Evolutionary conservation across 2,329 filamentous ascomycete genomes (phyloP), one percentile per base, ranked within the genome.

Genomic region (Neonectria hederae): DNA sequence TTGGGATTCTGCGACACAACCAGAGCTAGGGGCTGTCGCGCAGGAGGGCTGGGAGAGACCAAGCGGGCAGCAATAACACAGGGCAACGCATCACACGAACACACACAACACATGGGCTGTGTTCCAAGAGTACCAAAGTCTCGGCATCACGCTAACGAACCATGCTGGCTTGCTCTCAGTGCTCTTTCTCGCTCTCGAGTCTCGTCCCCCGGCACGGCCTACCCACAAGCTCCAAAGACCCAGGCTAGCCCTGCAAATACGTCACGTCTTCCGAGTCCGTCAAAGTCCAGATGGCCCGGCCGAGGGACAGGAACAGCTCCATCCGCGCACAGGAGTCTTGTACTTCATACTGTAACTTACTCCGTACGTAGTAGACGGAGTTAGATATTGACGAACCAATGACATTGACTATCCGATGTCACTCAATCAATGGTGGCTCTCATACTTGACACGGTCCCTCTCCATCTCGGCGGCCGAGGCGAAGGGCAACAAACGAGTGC

Each of bases 321-420:
- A 28, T 28, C 8, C 28, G 10, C 28, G 28, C 10, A 28, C 28
- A 28, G 28, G 28, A 55, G 66, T 65, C 65, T 64, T 61, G 38
- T 59, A 17, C 35, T 42, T 21, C n/a, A 8, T 11, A 8, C 38
- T 40, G 2, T 19, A 9, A 19, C 28, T n/a, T 19, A 19, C 38
- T 40, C n/a, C 38, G 38, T 19, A 19, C 22, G 55, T 21, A 21
- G 53, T 59, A 54, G n/a, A 62, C 42, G 61, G 46, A 61, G 40
- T 65, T 61, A 59, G 62, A 66, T 43, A 46, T 63, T 59, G 26
- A 65, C 62, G 59, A 62, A 51, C 68, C 68, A 72, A 72, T 72
- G 52, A 64, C 26, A 35, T 65, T 46, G 38, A 13, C 40, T 62
- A 43, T 59, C 56, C 63, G 60, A 67, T 66, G 61, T 66, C 70